Conservation (phyloP, 352 stramenopile genomes). For the Phytophthora multivora region DNA sequence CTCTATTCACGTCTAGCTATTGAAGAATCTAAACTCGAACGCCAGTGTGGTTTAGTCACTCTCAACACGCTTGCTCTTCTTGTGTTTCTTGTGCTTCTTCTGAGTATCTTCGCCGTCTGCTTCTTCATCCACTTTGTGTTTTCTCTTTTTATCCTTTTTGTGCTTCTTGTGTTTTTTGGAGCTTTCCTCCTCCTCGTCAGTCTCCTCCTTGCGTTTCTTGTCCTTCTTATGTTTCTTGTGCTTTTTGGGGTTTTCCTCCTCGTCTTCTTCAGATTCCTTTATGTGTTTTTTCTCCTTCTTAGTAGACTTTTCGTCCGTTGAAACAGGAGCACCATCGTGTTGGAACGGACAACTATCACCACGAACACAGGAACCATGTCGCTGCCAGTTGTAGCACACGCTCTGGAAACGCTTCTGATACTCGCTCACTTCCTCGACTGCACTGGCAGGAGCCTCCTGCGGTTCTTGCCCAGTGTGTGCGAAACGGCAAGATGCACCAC, state of each 20-base stretch:
- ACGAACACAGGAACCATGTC: conserved; percentile 40
- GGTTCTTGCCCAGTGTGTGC: conserved; percentile 45
- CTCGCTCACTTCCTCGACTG: conserved; percentile 60
- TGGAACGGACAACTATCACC: conserved; percentile 58
- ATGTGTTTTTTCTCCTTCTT: conserved; percentile 15
- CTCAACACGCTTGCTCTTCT: conserved; percentile 33
- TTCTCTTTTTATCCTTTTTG: conserved; percentile 38
- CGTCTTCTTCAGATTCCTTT: conserved; percentile 4
- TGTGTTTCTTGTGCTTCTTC: conserved; percentile 30
- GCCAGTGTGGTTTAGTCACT: conserved; percentile 13
- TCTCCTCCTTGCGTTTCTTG: conserved; percentile 27
- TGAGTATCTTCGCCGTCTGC: too few relatives aligned
- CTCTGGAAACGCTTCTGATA: conserved; percentile 74
- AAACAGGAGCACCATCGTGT: conserved; percentile 32
- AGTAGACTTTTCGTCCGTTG: background rate
- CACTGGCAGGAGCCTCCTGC: conserved; percentile 16
- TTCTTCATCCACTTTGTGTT: too few relatives aligned
- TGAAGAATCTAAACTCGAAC: background rate
- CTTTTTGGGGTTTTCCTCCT: conserved; percentile 13
- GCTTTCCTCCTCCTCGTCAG: conserved; percentile 12
- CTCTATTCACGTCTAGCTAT: conserved; percentile 23
- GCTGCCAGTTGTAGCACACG: conserved; percentile 72
- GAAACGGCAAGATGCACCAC: conserved; percentile 61
- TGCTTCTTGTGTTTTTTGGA: conserved; percentile 20
- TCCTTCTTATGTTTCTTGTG: conserved; percentile 37